These are phyloP conservation scores for Dipteronia dyeriana DNA, from an alignment of 345 rosid genomes.

Conservation along the genomic window DNA sequence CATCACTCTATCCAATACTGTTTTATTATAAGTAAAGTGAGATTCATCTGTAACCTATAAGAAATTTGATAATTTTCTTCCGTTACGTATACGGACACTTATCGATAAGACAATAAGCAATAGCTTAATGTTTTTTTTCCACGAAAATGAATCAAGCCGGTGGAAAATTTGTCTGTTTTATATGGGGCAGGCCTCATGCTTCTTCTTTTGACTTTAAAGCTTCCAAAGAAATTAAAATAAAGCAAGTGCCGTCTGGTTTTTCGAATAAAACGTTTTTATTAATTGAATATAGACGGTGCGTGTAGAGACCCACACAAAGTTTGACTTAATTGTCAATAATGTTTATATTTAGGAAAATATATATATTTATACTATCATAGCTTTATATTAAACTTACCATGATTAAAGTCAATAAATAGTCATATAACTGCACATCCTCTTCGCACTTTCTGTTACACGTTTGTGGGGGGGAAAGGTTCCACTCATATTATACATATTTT, in stretches of 20 bases:
- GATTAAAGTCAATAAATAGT: background rate
- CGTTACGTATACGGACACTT: too few relatives aligned
- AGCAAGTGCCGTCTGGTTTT: background rate
- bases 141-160: slow-evolving; percentile 18
- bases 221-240: background rate
- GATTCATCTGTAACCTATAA: too few relatives aligned
- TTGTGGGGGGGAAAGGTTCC: too few relatives aligned
- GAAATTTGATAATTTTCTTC: too few relatives aligned
- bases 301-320: background rate
- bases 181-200: background rate
- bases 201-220: slow-evolving; percentile 6
- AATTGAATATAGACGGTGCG: background rate
- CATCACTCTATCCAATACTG: too few relatives aligned
- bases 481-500: too few relatives aligned
- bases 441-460: too few relatives aligned
- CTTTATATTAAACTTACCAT: background rate
- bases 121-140: too few relatives aligned
- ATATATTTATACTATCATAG: background rate
- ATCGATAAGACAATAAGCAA: too few relatives aligned
- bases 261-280: background rate
- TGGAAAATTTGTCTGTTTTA: slow-evolving; percentile 14
- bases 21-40: too few relatives aligned
- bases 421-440: too few relatives aligned
- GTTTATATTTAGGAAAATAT: background rate
- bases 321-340: background rate